Evolutionary conservation across 371 early-diverging fungal species (phyloP).

Genomic region (Massospora cicadina): DNA sequence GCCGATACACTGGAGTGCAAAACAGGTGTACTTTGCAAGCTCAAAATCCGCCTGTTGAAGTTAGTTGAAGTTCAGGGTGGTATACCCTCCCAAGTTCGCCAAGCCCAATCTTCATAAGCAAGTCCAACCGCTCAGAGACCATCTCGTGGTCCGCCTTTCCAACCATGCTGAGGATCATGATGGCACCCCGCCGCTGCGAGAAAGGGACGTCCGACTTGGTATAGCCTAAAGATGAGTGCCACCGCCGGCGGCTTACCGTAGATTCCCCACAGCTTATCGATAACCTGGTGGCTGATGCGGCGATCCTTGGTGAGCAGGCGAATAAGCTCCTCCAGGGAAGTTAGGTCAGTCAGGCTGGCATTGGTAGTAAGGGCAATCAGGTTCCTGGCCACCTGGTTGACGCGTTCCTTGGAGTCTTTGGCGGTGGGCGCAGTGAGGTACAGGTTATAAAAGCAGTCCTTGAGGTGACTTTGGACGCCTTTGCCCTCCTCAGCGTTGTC

Average conservation of each 20-base stretch:
- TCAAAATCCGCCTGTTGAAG: conserved; percentile 34
- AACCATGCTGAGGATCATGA: conserved; percentile 81
- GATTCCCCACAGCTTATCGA: conserved; percentile 71
- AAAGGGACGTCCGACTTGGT: conserved; percentile 32
- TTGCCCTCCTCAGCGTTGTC: conserved; percentile 66
- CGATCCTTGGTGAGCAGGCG: conserved; percentile 44
- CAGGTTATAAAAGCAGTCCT: conserved; percentile 57
- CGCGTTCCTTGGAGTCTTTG: conserved; percentile 32
- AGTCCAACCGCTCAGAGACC: conserved; percentile 61
- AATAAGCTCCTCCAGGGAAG: conserved; percentile 80
- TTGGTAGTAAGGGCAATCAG: conserved; percentile 65
- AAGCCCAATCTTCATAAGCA: conserved; percentile 64
- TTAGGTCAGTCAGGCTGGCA: conserved; percentile 77
- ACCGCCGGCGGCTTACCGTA: conserved; percentile 29
- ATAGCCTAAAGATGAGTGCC: neutral
- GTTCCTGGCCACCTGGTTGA: conserved; percentile 43
- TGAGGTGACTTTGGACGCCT: conserved; percentile 54
- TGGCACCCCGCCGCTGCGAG: conserved; percentile 68
- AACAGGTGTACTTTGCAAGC: conserved; percentile 75
- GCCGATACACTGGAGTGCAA: conserved; percentile 64
- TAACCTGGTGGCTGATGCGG: conserved; percentile 37
- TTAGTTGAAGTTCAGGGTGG: neutral
- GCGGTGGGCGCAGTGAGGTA: conserved; percentile 52
- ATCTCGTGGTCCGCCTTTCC: conserved; percentile 62
- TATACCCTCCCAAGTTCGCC: conserved; percentile 55